These are phyloP conservation scores for Oemleria cerasiformis DNA, from an alignment of 306 rosid species.

Conservation along the genomic window DNA sequence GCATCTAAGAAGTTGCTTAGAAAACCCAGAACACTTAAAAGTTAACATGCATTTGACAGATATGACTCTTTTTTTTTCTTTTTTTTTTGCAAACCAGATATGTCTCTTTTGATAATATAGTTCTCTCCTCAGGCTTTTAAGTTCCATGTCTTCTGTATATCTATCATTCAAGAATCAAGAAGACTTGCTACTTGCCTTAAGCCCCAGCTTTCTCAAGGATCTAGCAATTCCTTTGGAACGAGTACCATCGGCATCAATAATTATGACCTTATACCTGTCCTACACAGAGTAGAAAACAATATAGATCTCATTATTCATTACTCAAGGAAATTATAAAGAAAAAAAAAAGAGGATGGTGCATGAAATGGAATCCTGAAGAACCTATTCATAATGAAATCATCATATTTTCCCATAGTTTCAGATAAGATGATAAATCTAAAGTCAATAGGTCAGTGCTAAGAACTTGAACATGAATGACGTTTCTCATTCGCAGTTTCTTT, in stretches of 20 bases:
- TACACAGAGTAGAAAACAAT: slow-evolving; percentile 58
- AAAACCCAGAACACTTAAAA: slow-evolving; percentile 4
- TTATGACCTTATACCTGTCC: slow-evolving; percentile 90
- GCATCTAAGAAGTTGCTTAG: not conserved
- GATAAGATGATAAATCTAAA: not conserved
- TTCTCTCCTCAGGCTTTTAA: not conserved
- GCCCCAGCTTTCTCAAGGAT: slow-evolving; percentile 80
- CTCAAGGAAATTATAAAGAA: slow-evolving; percentile 28
- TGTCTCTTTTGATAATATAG: not conserved
- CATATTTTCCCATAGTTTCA: not conserved
- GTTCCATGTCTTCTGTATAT: not conserved
- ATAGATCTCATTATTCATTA: slow-evolving; percentile 45
- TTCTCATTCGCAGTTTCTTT: not conserved
- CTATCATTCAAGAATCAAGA: not conserved
- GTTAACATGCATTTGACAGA: not conserved
- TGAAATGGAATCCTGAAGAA: slow-evolving; percentile 9
- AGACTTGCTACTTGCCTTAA: slow-evolving; percentile 54
- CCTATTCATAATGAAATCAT: not conserved
- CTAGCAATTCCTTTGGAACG: slow-evolving; percentile 84
- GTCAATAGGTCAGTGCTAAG: not conserved
- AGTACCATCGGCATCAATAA: slow-evolving; percentile 86
- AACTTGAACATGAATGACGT: not conserved
- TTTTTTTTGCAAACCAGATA: too few relatives aligned
- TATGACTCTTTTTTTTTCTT: too few relatives aligned
- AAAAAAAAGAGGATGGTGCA: slow-evolving; percentile 18